A percentile compares a stretch with the other conserved stretches of the same genome.
Evolutionary conservation across 371 early-diverging fungal genomes (phyloP).

Genomic region (Zancudomyces culisetae): DNA sequence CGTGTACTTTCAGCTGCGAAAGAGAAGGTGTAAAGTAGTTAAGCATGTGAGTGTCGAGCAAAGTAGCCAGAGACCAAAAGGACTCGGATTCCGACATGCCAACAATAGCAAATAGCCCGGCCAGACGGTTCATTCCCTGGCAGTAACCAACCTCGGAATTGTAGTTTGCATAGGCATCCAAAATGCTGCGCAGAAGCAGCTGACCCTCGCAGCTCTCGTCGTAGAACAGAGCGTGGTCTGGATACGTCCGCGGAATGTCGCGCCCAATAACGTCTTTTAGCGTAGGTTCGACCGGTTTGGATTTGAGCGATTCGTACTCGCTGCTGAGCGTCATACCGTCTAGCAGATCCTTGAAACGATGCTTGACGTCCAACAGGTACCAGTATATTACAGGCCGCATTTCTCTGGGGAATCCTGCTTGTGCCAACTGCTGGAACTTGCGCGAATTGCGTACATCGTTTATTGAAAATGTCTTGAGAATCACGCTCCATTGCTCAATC

Average conservation of each 20-base stretch:
- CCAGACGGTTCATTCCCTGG: constrained; percentile 90
- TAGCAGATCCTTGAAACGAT: constrained; percentile 4
- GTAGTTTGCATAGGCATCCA: constrained; percentile 77
- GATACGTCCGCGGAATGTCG: constrained; percentile 76
- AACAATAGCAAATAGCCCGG: constrained; percentile 68
- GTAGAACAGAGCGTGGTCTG: constrained; percentile 54
- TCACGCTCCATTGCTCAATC: constrained; percentile 12
- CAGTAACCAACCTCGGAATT: constrained; percentile 83
- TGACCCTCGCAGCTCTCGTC: constrained; percentile 43
- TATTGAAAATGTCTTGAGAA: constrained; percentile 14
- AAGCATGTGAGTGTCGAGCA: constrained; percentile 49
- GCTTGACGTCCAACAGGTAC: constrained; percentile 10
- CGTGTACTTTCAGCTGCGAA: constrained; percentile 57
- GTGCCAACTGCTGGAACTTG: constrained; percentile 22
- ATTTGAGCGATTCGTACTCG: constrained; percentile 28
- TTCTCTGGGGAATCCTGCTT: constrained; percentile 13
- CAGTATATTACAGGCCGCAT: constrained; percentile 18
- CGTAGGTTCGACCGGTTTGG: constrained; percentile 33
- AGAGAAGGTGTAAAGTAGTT: constrained; percentile 62
- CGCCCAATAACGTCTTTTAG: constrained; percentile 73
- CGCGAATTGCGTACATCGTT: constrained; percentile 14
- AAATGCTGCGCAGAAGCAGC: constrained; percentile 34
- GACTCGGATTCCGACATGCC: constrained; percentile 54
- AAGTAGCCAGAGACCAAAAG: constrained; percentile 73
- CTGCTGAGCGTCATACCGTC: constrained; percentile 22